phyloP scores from a whole-genome alignment of 305 asterid species.

The Fraxinus sp. region DNA sequence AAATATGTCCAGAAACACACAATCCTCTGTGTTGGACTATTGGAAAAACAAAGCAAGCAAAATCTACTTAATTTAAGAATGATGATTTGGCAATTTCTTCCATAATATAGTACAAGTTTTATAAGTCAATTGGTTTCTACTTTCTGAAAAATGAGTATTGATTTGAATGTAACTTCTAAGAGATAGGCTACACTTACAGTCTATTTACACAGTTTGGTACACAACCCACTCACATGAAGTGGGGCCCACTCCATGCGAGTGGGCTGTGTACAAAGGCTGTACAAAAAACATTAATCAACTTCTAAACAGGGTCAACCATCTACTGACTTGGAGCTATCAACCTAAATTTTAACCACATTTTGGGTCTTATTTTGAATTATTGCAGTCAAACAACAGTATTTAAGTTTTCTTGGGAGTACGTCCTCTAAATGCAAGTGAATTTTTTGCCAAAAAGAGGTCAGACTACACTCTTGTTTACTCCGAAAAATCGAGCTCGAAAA shows the following conservation, averaged over 20 bases:
- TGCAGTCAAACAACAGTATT: background rate
- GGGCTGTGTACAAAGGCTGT: too few relatives aligned
- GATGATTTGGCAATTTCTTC: background rate
- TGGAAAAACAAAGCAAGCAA: background rate
- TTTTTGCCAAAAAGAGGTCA: background rate
- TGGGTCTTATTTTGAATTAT: background rate
- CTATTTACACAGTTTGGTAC: too few relatives aligned
- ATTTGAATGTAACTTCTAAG: background rate
- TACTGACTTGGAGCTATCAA: background rate
- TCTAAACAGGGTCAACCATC: background rate
- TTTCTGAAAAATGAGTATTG: background rate
- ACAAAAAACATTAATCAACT: too few relatives aligned
- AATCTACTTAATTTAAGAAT: background rate
- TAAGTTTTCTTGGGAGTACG: background rate
- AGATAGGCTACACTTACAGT: too few relatives aligned
- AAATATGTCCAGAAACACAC: too few relatives aligned
- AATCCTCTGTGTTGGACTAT: background rate
- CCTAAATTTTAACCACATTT: background rate
- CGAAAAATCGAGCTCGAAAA: background rate
- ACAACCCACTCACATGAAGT: too few relatives aligned
- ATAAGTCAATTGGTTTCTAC: background rate
- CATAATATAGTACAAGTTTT: background rate
- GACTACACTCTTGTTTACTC: background rate
- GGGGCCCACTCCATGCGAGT: too few relatives aligned
- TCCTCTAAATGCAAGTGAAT: background rate